phyloP scores from a whole-genome alignment of 1,284 basidiomycete genomes.

The Malassezia restricta region DNA sequence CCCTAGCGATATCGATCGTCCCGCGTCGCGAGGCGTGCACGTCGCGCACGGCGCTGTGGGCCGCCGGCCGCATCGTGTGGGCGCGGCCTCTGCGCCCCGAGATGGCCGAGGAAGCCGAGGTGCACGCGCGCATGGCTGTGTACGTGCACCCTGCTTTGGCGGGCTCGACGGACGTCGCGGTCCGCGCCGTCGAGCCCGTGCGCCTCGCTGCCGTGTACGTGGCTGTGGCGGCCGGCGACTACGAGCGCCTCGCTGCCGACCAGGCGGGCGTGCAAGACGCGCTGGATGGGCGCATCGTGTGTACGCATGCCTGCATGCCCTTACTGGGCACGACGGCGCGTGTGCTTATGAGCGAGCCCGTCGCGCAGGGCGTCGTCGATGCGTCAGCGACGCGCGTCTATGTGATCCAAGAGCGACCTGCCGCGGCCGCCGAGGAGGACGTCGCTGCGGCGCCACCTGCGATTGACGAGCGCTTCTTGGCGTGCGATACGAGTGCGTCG shows the following conservation, averaged over 20 bases:
- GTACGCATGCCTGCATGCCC: background rate
- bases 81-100: constrained; percentile 7
- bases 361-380: constrained; percentile 31
- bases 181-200: constrained; percentile 14
- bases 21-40: background rate
- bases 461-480: constrained; percentile 35
- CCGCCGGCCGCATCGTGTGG: constrained; percentile 9
- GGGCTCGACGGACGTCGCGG: constrained; percentile 5
- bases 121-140: background rate
- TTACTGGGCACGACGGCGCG: background rate
- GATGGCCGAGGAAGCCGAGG: background rate
- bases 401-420: background rate
- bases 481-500: constrained; percentile 20
- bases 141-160: background rate
- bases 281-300: background rate
- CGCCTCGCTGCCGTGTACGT: constrained; percentile 24
- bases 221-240: constrained; percentile 17
- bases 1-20: constrained; percentile 5
- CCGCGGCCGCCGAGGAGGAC: background rate
- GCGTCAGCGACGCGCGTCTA: constrained; percentile 2
- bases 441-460: constrained; percentile 6
- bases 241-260: constrained; percentile 16
- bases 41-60: background rate
- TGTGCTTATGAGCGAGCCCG: constrained; percentile 30
- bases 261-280: constrained; percentile 15